phyloP scores from a whole-genome alignment of 768 basidiomycete genomes.

The Naganishia kalamii region DNA sequence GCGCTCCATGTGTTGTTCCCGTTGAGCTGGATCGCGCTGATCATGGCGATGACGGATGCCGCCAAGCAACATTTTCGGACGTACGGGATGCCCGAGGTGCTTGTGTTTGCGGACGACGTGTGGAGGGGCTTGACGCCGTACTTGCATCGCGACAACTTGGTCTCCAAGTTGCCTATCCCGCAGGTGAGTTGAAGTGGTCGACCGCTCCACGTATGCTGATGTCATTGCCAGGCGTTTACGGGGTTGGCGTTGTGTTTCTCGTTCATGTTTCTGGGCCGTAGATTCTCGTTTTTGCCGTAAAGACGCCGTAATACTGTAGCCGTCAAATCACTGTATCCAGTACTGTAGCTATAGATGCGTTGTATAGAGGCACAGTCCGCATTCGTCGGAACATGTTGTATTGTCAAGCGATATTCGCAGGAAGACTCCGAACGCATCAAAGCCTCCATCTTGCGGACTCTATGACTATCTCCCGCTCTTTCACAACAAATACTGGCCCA shows the following conservation, averaged over 20 bases:
- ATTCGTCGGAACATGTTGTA: no score
- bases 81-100: neutral
- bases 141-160: neutral
- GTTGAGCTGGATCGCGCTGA: conserved; percentile 28
- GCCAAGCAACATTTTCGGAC: neutral
- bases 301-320: no score
- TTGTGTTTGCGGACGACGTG: neutral
- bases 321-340: no score
- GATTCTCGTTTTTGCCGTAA: neutral
- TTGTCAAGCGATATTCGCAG: no score
- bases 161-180: conserved; percentile 3
- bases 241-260: neutral
- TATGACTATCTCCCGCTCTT: no score
- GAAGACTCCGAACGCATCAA: no score
- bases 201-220: neutral
- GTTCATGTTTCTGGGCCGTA: neutral
- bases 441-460: no score
- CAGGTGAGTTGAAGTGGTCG: neutral
- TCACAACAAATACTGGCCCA: no score
- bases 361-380: no score
- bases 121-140: conserved; percentile 4
- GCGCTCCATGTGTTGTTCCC: conserved; percentile 35
- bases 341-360: no score
- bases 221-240: neutral
- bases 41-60: conserved; percentile 26